phyloP scores from a whole-genome alignment of 148 eudicot genomes.

The Fagopyrum esculentum region DNA sequence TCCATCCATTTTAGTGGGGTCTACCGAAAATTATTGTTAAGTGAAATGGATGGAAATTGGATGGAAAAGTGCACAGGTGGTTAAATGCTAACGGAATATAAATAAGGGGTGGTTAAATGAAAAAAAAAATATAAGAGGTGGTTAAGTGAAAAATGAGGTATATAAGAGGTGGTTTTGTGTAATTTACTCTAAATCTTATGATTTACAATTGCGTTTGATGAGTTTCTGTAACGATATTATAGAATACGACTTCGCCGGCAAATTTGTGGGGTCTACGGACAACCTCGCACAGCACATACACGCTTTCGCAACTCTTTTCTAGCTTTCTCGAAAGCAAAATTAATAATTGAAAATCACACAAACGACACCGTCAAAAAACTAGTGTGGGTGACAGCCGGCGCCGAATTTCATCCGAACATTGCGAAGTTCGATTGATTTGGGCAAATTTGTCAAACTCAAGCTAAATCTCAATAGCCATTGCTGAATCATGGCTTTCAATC shows the following conservation, averaged over 20 bases:
- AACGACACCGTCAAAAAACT: neutral
- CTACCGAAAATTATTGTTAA: too few relatives aligned
- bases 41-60: too few relatives aligned
- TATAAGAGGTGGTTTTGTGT: too few relatives aligned
- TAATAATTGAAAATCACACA: neutral
- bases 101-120: too few relatives aligned
- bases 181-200: too few relatives aligned
- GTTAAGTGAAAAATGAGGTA: too few relatives aligned
- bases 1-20: too few relatives aligned
- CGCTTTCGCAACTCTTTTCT: neutral
- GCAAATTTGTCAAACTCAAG: neutral
- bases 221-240: too few relatives aligned
- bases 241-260: neutral
- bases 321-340: neutral
- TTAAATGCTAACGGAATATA: too few relatives aligned
- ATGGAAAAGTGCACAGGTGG: too few relatives aligned
- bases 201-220: too few relatives aligned
- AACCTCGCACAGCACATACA: constrained; percentile 14
- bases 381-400: constrained; percentile 3
- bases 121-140: too few relatives aligned
- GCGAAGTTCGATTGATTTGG: neutral
- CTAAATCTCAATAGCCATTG: constrained; percentile 13
- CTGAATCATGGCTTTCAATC: constrained; percentile 23
- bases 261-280: constrained; percentile 8
- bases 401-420: neutral